Evolutionary conservation across 306 rosid genomes (phyloP), one percentile per base, ranked within the genome.

Genomic region (Betula pendula): DNA sequence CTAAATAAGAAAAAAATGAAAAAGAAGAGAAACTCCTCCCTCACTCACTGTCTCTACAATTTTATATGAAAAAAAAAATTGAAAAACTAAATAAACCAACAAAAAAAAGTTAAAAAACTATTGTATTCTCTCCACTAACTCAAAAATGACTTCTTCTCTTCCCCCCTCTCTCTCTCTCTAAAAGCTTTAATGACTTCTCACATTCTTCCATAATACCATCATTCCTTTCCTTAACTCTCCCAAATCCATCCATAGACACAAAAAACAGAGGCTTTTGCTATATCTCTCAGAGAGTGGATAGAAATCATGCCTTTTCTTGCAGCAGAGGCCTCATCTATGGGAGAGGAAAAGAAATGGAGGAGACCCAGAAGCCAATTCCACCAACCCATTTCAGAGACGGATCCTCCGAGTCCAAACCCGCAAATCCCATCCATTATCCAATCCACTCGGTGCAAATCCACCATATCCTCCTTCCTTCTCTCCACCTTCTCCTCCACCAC

Each of bases 401-500:
- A 88, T 89, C 70, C 70, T 38, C 70, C 70, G 13, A 66, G 14
- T 38, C 88, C 88, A 65, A 83, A 53, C 81, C 85, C 87, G 43
- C 75, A 82, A 76, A 81, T 81, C 58, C 85, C 92, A 52, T 81
- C 97, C 3, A 80, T 76, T 38, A 76, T 86, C 77, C 91, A 89
- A 75, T 86, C 96, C 71, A 84, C 89, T 73, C 84, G 90, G 70
- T 78, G 88, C 89, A 95, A 89, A 84, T 84, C 97, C 85, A 88
- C 92, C 76, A 92, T 95, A 66, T 90, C 97, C 10, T 86, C 97
- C 24, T 86, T 95, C 58, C 88, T 94, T 4, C 89, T 90, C 70
- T 92, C 97, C 5, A 76, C 91, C 72, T 85, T 92, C 81, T 82
- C 88, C 71, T 81, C 73, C 85, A 77, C 20, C 78, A 47, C 58